These are phyloP conservation scores for Eustoma russellianum DNA, from an alignment of 257 asterid species.

Conservation along the genomic window DNA sequence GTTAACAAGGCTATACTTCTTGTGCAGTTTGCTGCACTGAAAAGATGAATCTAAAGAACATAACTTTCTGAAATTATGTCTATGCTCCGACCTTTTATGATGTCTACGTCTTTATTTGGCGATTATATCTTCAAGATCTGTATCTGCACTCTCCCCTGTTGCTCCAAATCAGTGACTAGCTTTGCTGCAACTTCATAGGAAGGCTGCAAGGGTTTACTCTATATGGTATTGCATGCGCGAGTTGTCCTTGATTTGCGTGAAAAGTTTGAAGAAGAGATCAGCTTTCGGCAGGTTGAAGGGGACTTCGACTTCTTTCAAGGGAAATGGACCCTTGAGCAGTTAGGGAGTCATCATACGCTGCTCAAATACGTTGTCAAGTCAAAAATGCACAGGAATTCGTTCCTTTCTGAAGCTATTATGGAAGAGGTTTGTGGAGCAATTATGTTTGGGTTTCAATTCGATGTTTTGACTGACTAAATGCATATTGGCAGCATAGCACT, in stretches of 20 bases:
- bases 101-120: too few species aligned
- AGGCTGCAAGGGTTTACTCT: constrained; percentile 92
- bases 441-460: too few species aligned
- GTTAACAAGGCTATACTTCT: too few species aligned
- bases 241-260: constrained; percentile 82
- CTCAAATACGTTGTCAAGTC: constrained; percentile 85
- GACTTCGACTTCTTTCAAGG: constrained; percentile 84
- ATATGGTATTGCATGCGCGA: constrained; percentile 96
- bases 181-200: constrained; percentile 42
- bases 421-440: constrained; percentile 60
- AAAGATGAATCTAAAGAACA: too few species aligned
- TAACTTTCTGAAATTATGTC: too few species aligned
- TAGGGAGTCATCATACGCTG: constrained; percentile 84
- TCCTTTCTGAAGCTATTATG: constrained; percentile 95
- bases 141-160: too few species aligned
- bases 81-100: too few species aligned
- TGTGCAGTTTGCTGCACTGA: too few species aligned
- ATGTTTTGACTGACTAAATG: too few species aligned
- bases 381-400: constrained; percentile 81
- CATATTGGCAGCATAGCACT: too few species aligned
- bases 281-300: constrained; percentile 91
- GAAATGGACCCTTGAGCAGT: constrained; percentile 84
- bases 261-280: constrained; percentile 68
- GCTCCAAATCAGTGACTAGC: too few species aligned
- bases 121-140: too few species aligned